Base-by-base conservation (phyloP, 1,284 basidiomycete species). In the Puccinia coronata region DNA sequence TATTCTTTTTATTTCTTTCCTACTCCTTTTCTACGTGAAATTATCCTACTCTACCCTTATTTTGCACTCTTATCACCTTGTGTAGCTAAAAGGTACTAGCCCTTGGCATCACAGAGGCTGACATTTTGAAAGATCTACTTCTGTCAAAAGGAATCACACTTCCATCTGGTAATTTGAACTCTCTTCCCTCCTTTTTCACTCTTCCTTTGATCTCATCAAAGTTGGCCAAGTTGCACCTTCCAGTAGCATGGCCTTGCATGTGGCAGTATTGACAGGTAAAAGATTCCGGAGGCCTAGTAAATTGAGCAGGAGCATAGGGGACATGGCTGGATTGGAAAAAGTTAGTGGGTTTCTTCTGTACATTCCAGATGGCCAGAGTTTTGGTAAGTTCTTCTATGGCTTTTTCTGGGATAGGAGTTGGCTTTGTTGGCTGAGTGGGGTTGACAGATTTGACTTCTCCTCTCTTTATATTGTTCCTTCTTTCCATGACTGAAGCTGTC, bases 241-340 rank as follows among this genome's bases (percentile, higher is more conserved):
- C 11, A 20, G 18, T 65, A 9, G 61, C 20, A 18, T 65, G 61
- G 6, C 61, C 61, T 12, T 39, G 8, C 61, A 65, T 65, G 23
- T 39, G 20, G 34, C 34, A 65, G 61, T 65, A 65, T 18, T 65
- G n/a, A 65, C 61, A 65, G 9, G 36, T 36, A 18, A 39, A 65
- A 36, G 14, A 28, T 3, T 31, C 36, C 6, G 61, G 61, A 6
- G 34, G 9, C 23, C 18, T 36, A 25, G 36, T 36, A 11, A 39
- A 39, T n/a, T 65, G 61, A 23, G 61, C 61, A 9, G 61, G 61
- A 39, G 36, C 41, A 39, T 65, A 65, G n/a, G 61, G 61, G 4
- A 65, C 31, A n/a, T n/a, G n/a, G n/a, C n/a, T n/a, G n/a, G n/a
- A n/a, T n/a, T n/a, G n/a, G n/a, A n/a, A n/a, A n/a, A 65, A 39